Evolutionary conservation across 2,329 filamentous ascomycete genomes (phyloP).

Genomic region (Fusarium falciforme): DNA sequence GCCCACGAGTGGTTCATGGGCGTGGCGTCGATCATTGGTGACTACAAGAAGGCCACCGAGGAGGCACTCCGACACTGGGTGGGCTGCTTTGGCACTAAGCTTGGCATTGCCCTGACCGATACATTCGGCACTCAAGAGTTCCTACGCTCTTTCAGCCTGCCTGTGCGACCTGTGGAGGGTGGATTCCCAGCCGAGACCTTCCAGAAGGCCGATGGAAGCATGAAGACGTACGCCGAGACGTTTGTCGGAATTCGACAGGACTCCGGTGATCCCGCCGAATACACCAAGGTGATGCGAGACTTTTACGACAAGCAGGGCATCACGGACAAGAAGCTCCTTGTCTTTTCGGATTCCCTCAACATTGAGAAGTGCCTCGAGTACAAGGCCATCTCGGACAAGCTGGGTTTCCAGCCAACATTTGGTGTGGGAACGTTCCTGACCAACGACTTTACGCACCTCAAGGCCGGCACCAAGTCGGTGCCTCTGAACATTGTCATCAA

Average conservation of each 20-base stretch:
- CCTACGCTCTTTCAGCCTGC: constrained; percentile 82
- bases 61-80: constrained; percentile 89
- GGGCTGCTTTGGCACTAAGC: constrained; percentile 85
- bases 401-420: constrained; percentile 87
- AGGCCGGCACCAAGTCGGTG: constrained; percentile 82
- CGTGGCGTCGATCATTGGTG: constrained; percentile 87
- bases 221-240: constrained; percentile 79
- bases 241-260: constrained; percentile 91
- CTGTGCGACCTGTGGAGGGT: constrained; percentile 60
- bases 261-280: constrained; percentile 85
- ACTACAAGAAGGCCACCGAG: constrained; percentile 88
- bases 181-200: constrained; percentile 57
- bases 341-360: constrained; percentile 96
- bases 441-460: constrained; percentile 85
- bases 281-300: constrained; percentile 79
- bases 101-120: constrained; percentile 92
- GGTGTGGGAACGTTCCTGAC: constrained; percentile 96
- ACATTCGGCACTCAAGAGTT: constrained; percentile 96
- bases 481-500: constrained; percentile 99
- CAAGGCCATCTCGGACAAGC: constrained; percentile 82
- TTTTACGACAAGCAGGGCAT: constrained; percentile 85
- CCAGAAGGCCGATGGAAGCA: constrained; percentile 52
- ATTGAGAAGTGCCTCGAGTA: constrained; percentile 93
- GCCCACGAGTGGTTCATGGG: constrained; percentile 99
- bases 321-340: constrained; percentile 84